Base-by-base conservation (phyloP, 2,329 filamentous ascomycete genomes). In the Colletotrichum salicis region DNA sequence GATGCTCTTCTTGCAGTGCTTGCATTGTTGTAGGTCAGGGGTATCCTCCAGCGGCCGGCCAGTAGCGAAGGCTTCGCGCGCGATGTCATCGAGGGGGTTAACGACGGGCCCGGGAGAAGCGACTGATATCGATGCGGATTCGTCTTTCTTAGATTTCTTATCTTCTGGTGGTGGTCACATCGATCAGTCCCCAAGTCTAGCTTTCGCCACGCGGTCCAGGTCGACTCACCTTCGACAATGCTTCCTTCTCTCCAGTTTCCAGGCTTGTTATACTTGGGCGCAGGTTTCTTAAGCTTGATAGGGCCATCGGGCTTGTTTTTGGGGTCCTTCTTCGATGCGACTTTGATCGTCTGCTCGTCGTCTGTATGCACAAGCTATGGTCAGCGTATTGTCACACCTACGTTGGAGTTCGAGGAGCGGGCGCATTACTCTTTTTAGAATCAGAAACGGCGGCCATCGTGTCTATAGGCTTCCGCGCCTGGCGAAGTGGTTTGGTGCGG, bases 1-100 rank as follows among this genome's bases (percentile, higher is more conserved):
- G 13, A 97, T 89, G 63, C 93, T 93, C 77, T 97, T 95, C 83
- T 96, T 97, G 84, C 96, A 99, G 80, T 97, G 94, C 80, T 96
- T 98, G 87, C 96, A 99, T 75, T 93, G 88, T 62, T 96, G 91
- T 11, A 94, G 88, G 74, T 97, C 94, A 12, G 93, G 89, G 68
- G 86, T 87, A 78, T 97, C 95, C 76, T 95, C 92, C 75, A 97
- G 88, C 0, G 95, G 94, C 70, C 92, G 91, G 73, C 94, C 94
- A 58, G 92, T 95, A 4, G 91, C 87, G 81, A 98, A 98, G 5
- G 93, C 93, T 72, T 94, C 91, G 76, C 93, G 89, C 15, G 93
- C 91, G 73, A 86, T 89, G 72, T 95, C 91, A 77, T 97, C 94
- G 63, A 97, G 88, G 64, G 90, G 88, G 77, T 91, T 91, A 22